phyloP scores from a whole-genome alignment of 1,284 basidiomycete species.

The Fistulinella cinereoalba region DNA sequence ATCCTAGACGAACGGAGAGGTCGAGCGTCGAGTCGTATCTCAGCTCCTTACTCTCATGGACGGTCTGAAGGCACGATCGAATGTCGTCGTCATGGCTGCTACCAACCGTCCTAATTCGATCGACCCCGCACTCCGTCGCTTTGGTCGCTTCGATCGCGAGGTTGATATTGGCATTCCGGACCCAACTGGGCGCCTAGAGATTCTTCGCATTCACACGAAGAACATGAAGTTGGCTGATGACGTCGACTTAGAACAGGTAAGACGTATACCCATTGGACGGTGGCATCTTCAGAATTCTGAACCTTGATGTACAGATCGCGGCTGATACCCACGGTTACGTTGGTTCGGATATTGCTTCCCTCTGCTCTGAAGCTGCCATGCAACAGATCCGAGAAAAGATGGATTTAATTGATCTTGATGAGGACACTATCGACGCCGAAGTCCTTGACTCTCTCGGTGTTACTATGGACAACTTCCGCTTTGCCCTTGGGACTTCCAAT shows the following conservation, averaged over 20 bases:
- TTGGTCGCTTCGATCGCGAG: conserved; percentile 98
- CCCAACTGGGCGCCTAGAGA: conserved; percentile 97
- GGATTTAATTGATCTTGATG: conserved; percentile 82
- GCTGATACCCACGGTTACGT: conserved; percentile 99
- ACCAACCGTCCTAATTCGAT: conserved; percentile 99
- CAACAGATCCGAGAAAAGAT: conserved; percentile 92
- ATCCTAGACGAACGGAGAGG: conserved; percentile 93
- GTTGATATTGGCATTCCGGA: conserved; percentile 99
- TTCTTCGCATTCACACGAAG: conserved; percentile 98
- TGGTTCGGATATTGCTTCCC: conserved; percentile 94
- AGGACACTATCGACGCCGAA: conserved; percentile 87
- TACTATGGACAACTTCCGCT: conserved; percentile 92
- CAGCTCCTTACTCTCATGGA: conserved; percentile 99
- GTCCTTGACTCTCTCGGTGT: conserved; percentile 86
- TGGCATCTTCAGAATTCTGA: conserved; percentile 8
- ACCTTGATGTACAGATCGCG: conserved; percentile 64
- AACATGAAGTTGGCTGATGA: conserved; percentile 99
- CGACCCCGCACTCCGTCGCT: conserved; percentile 95
- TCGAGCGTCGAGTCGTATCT: conserved; percentile 98
- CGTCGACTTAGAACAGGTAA: conserved; percentile 92
- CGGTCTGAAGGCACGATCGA: conserved; percentile 96
- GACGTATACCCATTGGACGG: conserved; percentile 7
- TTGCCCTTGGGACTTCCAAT: conserved; percentile 82
- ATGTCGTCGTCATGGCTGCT: conserved; percentile 99
- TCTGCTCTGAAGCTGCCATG: conserved; percentile 91